Evolutionary conservation across 2,329 filamentous ascomycete genomes (phyloP), one percentile per base, ranked within the genome.

Genomic region (Arthroderma uncinatum): DNA sequence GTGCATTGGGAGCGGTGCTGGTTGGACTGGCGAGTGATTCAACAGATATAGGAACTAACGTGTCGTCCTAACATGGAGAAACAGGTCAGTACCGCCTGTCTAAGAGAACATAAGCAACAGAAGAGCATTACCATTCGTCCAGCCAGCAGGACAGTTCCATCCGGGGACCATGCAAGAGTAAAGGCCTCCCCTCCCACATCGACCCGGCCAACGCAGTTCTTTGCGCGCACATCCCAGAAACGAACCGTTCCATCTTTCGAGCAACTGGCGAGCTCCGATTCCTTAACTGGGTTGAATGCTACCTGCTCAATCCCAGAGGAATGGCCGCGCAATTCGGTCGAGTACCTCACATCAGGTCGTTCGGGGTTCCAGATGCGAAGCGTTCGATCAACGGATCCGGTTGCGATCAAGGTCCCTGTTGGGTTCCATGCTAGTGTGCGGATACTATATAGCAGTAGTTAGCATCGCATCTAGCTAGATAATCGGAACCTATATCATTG

Each of bases 341-440:
- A 76, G 61, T 76, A 74, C 63, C 71, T 71, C 25, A 71, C 69
- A 59, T 70, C 67, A 16, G 76, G 71, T 55, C 75, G 72, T 58
- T 78, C 75, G 0, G 76, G 76, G 61, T 98, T 95, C 92, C 93
- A 98, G 62, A 98, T 83, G n/a, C 90, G 85, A 47, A 98, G 78
- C 0, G 84, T 85, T 55, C 92, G 91, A 72, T 97, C 87, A 7
- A 92, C 89, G 2, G 89, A 87, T 1, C 89, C 90, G 0, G 91
- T 94, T 0, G 92, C 92, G 60, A 97, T 83, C 59, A 93, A 77
- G 7, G 82, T 86, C 34, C 92, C 90, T 0, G 88, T 77, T 0
- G 91, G 88, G 62, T 92, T 95, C 92, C 92, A 97, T 39, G 87
- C 85, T 62, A 97, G 84, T 1, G 86, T 85, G 40, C 87, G 83